Base-by-base conservation (phyloP, 2,329 filamentous ascomycete species). In the Fusarium equiseti region DNA sequence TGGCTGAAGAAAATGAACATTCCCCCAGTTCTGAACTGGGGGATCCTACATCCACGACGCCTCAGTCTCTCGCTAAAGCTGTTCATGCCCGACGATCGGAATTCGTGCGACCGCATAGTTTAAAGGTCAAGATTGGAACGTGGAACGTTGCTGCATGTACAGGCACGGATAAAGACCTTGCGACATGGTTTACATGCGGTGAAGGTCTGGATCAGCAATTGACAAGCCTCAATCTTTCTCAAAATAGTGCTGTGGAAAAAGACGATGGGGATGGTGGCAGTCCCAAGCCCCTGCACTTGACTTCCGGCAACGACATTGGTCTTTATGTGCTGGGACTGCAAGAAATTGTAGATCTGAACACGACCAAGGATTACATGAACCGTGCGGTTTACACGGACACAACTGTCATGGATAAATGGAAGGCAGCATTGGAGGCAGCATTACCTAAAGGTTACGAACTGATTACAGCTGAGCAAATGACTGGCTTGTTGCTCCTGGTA, bases 71-170 rank as follows among this genome's bases (percentile, higher is more conserved):
- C n/a, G 88, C 88, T 48, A 84, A 83, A 66, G 88, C 88, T 31
- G 84, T 98, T 42, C 88, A 91, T 77, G 90, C 92, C 42, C 88
- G 96, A 57, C 88, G 90, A 75, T 83, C 88, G 51, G 95, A 98
- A 79, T 99, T 95, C 79, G 91, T 92, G 27, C 88, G 90, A 40
- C 88, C 90, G 45, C 90, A 90, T 78, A 87, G 87, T 53, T 89
- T 97, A 73, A 91, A 90, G 71, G 88, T 99, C 80, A 98, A 98
- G 81, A 87, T 99, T 54, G 96, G 95, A 44, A 92, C 93, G 0
- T 99, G 96, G 96, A 99, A 99, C 80, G 93, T 97, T 18, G 96
- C 94, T 6, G 90, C 91, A 2, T 90, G 92, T 70, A 89, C 92
- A 15, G 94, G 92, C 26, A 94, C 94, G 1, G 94, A 97, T 79